These are phyloP conservation scores for Trypanosoma caninum DNA, from an alignment of 208 protist genomes.

Conservation along the genomic window DNA sequence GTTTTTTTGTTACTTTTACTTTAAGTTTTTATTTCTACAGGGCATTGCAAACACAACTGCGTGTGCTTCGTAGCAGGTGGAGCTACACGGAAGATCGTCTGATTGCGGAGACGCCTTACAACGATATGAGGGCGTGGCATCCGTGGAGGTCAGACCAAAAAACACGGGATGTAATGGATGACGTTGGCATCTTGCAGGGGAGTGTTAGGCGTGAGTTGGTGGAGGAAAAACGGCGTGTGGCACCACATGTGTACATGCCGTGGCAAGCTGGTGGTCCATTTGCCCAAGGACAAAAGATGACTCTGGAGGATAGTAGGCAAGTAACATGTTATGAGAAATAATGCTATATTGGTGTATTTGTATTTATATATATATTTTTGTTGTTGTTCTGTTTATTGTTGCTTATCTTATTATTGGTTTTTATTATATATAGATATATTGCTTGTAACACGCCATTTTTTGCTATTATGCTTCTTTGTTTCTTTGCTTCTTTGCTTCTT, in stretches of 20 bases:
- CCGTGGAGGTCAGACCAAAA: constrained; percentile 68
- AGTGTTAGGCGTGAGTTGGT: constrained; percentile 61
- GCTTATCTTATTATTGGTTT: neutral
- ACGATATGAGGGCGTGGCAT: constrained; percentile 58
- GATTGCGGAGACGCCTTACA: constrained; percentile 26
- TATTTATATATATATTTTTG: constrained; percentile 1
- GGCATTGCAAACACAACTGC: constrained; percentile 60
- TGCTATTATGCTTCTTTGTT: too few relatives aligned
- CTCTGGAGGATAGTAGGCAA: neutral
- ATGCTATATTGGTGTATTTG: neutral
- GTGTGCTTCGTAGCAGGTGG: constrained; percentile 59
- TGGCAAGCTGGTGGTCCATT: constrained; percentile 83
- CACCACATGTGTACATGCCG: constrained; percentile 66
- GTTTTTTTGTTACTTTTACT: constrained; percentile 41
- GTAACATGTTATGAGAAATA: neutral
- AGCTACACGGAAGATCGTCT: constrained; percentile 76
- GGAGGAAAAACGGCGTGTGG: constrained; percentile 50
- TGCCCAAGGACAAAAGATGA: constrained; percentile 22
- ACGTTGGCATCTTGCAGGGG: constrained; percentile 73
- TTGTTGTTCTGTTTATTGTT: constrained; percentile 8
- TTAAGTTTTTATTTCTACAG: constrained; percentile 64
- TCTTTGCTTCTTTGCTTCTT: too few relatives aligned
- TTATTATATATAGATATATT: too few relatives aligned
- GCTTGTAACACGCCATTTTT: too few relatives aligned
- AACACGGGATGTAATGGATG: constrained; percentile 71